Base-by-base conservation (phyloP, 1,284 basidiomycete species). In the Austroboletus olivaceoglutinosus region DNA sequence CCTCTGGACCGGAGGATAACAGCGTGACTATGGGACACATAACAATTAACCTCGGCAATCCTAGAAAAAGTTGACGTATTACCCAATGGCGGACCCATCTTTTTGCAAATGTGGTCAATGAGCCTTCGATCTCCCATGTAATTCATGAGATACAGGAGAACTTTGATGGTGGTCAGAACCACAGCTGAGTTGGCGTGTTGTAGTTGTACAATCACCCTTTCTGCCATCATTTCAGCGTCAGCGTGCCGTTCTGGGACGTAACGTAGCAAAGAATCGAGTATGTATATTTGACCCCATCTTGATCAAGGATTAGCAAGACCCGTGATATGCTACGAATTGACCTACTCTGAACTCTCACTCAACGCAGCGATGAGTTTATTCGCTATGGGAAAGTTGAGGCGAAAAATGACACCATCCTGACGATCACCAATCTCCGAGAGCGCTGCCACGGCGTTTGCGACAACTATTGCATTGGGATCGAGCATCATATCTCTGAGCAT, bases 231-330 rank as follows among this genome's bases (percentile, higher is more conserved):
- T 71, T 98, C 93, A 12, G 97, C 95, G 65, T 99, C 97, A 33
- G 84, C 76, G 53, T 91, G 82, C 50, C 82, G 80, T 61, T 94
- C 86, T 7, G 97, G 97, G 8, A 98, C 89, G 66, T 91, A 99
- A 48, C 94, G 91, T 54, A 99, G 74, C 30, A 99, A 73, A 4
- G 92, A 89, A 69, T 99, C 97, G 47, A 99, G 80, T 57, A 99
- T 98, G 69, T 99, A 99, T 37, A 98, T 94, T 71, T 98, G 96
- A 1, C 96, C 96, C 97, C 97, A 99, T 71, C 93, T 97, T 60
- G 25, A 42, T 37, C 31, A 27, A 8, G 18, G 15, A 45, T 62
- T 48, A 58, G 56, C 43, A 37, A 30, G 29, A 46, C 5, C 8
- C n/a, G 45, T 43, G 47, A 31, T 37, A 38, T 5, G 41, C 45